These are phyloP conservation scores for Persicaria maculosa DNA, from an alignment of 148 eudicot species.

Conservation along the genomic window DNA sequence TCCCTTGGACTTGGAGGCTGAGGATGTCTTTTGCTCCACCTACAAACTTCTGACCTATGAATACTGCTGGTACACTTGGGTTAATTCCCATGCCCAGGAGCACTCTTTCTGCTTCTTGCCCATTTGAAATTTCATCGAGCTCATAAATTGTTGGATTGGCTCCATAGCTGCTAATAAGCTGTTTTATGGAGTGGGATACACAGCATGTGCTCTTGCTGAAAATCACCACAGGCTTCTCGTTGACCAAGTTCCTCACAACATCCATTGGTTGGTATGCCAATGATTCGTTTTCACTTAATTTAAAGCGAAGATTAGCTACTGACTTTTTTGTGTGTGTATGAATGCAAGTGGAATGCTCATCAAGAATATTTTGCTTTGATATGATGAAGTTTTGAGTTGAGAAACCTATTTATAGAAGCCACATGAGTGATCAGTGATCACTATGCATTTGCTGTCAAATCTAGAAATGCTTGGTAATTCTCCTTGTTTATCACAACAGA, in stretches of 20 bases:
- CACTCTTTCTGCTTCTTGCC: slow-evolving; percentile 33
- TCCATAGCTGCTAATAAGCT: slow-evolving; percentile 38
- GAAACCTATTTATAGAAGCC: neutral
- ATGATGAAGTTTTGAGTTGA: neutral
- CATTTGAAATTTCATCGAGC: slow-evolving; percentile 39
- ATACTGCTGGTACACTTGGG: slow-evolving; percentile 18
- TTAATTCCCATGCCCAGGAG: slow-evolving; percentile 22
- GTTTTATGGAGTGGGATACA: slow-evolving; percentile 32
- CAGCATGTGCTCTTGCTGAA: slow-evolving; percentile 23
- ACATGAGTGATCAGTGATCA: neutral
- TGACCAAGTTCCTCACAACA: neutral
- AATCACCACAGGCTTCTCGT: neutral
- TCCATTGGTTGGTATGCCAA: neutral
- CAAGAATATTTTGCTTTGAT: neutral
- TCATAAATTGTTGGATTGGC: slow-evolving; percentile 39
- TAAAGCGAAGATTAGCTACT: neutral
- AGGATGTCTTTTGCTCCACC: neutral
- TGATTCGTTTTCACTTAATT: neutral
- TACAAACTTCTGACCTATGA: neutral
- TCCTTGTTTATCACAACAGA: neutral
- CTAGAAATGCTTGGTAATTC: neutral
- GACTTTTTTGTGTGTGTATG: neutral
- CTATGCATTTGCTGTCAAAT: neutral
- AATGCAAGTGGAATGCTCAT: neutral
- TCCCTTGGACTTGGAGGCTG: slow-evolving; percentile 4